These are phyloP conservation scores for Entonaema liquescens DNA, from an alignment of 495 filamentous ascomycete species.

Conservation along the genomic window DNA sequence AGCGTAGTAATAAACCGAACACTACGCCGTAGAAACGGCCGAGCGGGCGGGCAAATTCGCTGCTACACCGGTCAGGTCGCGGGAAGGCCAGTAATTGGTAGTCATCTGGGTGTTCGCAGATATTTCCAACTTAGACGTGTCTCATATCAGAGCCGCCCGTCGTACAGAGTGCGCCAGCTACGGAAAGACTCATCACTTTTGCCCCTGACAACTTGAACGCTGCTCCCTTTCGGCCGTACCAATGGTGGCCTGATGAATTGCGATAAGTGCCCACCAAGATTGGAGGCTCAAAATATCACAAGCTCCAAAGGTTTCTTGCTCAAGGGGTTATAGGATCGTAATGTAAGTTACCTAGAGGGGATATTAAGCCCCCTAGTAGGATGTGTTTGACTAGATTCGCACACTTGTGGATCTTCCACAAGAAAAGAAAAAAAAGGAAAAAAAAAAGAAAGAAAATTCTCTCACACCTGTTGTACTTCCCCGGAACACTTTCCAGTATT, in stretches of 20 bases:
- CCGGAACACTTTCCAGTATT: conserved; percentile 25
- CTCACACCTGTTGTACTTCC: conserved; percentile 30
- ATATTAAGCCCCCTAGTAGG: background rate
- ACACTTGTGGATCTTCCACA: conserved; percentile 28
- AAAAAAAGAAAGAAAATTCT: conserved; percentile 7
- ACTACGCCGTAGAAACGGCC: conserved; percentile 34
- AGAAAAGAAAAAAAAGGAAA: conserved; percentile 23
- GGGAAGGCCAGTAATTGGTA: conserved; percentile 12
- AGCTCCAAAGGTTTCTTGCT: conserved; percentile 7
- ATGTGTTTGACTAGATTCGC: conserved; percentile 13
- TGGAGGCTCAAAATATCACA: conserved; percentile 19
- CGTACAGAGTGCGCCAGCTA: conserved; percentile 22
- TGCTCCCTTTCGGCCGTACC: conserved; percentile 42
- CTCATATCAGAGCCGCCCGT: conserved; percentile 17
- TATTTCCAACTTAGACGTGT: conserved; percentile 13
- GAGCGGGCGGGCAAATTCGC: conserved; percentile 11
- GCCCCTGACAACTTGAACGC: conserved; percentile 1
- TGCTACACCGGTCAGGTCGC: conserved; percentile 17
- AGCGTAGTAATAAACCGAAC: conserved; percentile 33
- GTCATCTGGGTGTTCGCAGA: conserved; percentile 24
- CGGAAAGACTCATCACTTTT: conserved; percentile 11
- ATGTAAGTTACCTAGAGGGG: conserved; percentile 11
- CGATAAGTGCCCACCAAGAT: conserved; percentile 30
- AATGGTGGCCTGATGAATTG: conserved; percentile 32
- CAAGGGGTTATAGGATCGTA: background rate